Evolutionary conservation across 1,284 basidiomycete genomes (phyloP), one percentile per base, ranked within the genome.

Genomic region (Trametes polyzona): DNA sequence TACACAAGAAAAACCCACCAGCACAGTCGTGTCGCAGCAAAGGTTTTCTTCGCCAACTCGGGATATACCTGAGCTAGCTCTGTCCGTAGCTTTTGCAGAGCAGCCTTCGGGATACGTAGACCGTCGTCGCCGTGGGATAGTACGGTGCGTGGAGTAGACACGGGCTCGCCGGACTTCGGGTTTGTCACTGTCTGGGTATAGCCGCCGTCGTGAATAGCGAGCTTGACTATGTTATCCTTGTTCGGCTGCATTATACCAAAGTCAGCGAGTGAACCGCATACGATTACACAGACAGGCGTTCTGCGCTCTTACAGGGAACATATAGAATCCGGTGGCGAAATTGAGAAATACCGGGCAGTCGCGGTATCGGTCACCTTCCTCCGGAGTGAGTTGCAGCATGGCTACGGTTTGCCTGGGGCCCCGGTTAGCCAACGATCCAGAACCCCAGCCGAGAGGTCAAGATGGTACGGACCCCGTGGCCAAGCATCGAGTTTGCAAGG

Each of bases 391-490:
- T 65, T 92, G 86, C 33, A 97, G 76, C 65, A 83, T 90, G 1
- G 84, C 88, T 23, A 96, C 73, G 58, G 81, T 85, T 74, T 97
- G 95, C 3, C 93, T 92, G 61, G 23, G 55, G 46, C 2, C 11
- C 12, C 51, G 36, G 11, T 43, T 35, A 33, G 48, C 19, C 30
- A 24, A 5, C 4, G 26, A 19, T 24, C 7, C 32, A 39, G 12
- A 35, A 41, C 26, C 11, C 33, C 12, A n/a, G n/a, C n/a, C n/a
- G n/a, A n/a, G n/a, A n/a, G n/a, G n/a, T n/a, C n/a, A n/a, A n/a
- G n/a, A n/a, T n/a, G n/a, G n/a, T n/a, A 49, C 46, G 19, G 16
- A 91, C 88, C 90, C 91, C 26, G 87, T 91, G 2, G 91, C 88
- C 11, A 84, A 71, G 64, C 83, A 87, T 30, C 73, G 74, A 10